Evolutionary conservation across 2,329 filamentous ascomycete genomes (phyloP).

Genomic region (Polychaeton citri): DNA sequence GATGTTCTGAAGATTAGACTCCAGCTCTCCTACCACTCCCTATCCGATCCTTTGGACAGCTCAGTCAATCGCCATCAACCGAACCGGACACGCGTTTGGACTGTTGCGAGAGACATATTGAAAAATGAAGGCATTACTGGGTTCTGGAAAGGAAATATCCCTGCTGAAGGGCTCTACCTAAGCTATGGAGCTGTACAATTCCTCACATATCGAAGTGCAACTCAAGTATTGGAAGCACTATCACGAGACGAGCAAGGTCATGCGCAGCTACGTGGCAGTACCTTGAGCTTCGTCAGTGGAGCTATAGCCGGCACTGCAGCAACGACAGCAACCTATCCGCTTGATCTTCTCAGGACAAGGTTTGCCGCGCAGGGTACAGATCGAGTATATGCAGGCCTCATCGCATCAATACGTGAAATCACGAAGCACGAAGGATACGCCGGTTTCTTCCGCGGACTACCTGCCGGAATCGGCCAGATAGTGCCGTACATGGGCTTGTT

Average conservation of each 20-base stretch:
- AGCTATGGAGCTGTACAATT: slow-evolving; percentile 86
- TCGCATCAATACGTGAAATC: slow-evolving; percentile 59
- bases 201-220: slow-evolving; percentile 66
- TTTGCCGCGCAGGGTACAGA: slow-evolving; percentile 88
- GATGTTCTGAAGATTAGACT: slow-evolving; percentile 97
- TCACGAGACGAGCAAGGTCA: slow-evolving; percentile 22
- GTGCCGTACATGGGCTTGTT: slow-evolving; percentile 96
- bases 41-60: slow-evolving; percentile 61
- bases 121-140: slow-evolving; percentile 67
- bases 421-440: slow-evolving; percentile 54
- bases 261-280: slow-evolving; percentile 50
- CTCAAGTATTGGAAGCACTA: slow-evolving; percentile 49
- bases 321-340: slow-evolving; percentile 75
- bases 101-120: slow-evolving; percentile 49
- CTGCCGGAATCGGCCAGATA: slow-evolving; percentile 72
- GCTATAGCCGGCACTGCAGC: slow-evolving; percentile 70
- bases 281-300: slow-evolving; percentile 70
- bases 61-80: slow-evolving; percentile 37
- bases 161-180: slow-evolving; percentile 87
- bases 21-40: slow-evolving; percentile 79
- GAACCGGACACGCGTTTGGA: slow-evolving; percentile 27
- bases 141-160: slow-evolving; percentile 96
- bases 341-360: slow-evolving; percentile 82
- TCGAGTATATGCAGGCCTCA: slow-evolving; percentile 63
- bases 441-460: slow-evolving; percentile 82